Base-by-base conservation (phyloP, 2,329 filamentous ascomycete genomes). In the Thermochaetoides dissita region DNA sequence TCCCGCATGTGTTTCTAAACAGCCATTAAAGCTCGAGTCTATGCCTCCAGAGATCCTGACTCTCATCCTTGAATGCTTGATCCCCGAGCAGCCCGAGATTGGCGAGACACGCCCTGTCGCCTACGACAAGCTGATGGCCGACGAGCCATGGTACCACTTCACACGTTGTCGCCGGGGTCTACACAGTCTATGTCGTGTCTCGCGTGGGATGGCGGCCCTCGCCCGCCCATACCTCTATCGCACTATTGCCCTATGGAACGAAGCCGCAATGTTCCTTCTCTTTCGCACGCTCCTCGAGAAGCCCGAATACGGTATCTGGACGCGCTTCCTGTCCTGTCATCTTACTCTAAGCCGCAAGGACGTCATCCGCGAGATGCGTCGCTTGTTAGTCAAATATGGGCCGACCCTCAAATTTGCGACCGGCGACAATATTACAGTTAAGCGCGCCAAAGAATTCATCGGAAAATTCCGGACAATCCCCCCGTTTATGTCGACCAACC, bases 101-200 rank as follows among this genome's bases (percentile, higher is more conserved):
- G 52, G 52, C 33, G 54, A 56, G 41, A 53, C 54, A 1, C 42
- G 41, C 2, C 53, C 54, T 3, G 52, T 55, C 35, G 37, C 37
- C 35, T 55, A 53, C 45, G 36, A 47, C n/a, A 50, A 54, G 40
- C 47, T 55, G 5, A 42, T 49, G 10, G 43, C 35, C 30, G 51
- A 48, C 2, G 54, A 56, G 43, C 41, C 49, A 8, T 56, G 54
- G 54, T 53, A 45, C 43, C 49, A 54, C 30, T 51, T 49, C 43
- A 56, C 51, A 6, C 45, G 51, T 11, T 43, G 44, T 30, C 53
- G 51, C 17, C 49, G 50, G 34, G 51, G 49, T 28, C 48, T 56
- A 7, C 43, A 42, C 36, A 51, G 47, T 38, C 30, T 50, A 17
- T 54, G 51, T 36, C 49, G 44, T 2, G 49, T 48, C 8, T 52